Percentiles rank a stretch among this genome's conserved stretches.
phyloP scores from a whole-genome alignment of 2,329 filamentous ascomycete species.

The Colletotrichum zoysiae region DNA sequence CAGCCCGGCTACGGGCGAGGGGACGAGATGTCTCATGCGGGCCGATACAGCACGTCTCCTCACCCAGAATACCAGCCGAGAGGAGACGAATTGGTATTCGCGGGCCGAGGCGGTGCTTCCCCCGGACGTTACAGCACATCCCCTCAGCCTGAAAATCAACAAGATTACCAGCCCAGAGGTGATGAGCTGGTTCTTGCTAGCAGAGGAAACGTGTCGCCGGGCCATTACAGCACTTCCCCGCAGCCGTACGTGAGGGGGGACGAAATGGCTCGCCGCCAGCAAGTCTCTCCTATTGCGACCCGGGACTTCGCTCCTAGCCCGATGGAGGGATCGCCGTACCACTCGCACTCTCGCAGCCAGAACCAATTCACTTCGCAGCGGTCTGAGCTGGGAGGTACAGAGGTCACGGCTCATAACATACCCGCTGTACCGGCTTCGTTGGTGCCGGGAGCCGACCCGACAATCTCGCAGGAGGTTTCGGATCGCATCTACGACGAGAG shows the following conservation, averaged over 20 bases:
- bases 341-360: conserved; percentile 48
- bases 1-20: conserved; percentile 25
- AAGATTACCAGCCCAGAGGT: conserved; percentile 38
- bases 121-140: conserved; percentile 49
- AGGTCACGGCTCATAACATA: conserved; percentile 55
- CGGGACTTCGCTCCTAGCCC: conserved; percentile 54
- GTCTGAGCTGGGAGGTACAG: conserved; percentile 53
- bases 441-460: conserved; percentile 71
- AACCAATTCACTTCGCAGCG: conserved; percentile 49
- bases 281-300: conserved; percentile 49
- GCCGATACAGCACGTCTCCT: conserved; percentile 48
- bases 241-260: conserved; percentile 39
- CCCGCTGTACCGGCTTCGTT: conserved; percentile 68
- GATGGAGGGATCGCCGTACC: conserved; percentile 47
- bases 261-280: conserved; percentile 22
- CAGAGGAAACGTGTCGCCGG: conserved; percentile 49
- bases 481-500: conserved; percentile 70
- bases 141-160: conserved; percentile 41
- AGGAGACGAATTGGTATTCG: conserved; percentile 46
- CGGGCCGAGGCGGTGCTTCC: conserved; percentile 50
- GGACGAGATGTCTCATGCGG: conserved; percentile 29
- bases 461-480: conserved; percentile 67
- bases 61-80: conserved; percentile 36
- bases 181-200: conserved; percentile 49
- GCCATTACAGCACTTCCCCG: conserved; percentile 48